Conservation (phyloP, 2,329 filamentous ascomycete species). For the Byssothecium circinans region DNA sequence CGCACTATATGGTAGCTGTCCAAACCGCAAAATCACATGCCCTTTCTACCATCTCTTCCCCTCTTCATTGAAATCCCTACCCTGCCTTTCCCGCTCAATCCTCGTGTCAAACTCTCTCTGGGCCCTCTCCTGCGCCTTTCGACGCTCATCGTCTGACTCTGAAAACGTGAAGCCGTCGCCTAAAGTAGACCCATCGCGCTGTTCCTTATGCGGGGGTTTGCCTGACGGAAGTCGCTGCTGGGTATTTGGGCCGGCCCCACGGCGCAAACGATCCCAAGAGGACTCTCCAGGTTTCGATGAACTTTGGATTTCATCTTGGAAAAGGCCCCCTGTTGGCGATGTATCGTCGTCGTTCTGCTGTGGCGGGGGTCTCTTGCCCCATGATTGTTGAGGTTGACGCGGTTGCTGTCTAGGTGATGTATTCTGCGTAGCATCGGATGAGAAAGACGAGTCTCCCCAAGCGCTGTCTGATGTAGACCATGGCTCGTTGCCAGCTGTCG, state of each 20-base stretch:
- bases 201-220: conserved; percentile 24
- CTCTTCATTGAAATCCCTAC: conserved; percentile 45
- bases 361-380: conserved; percentile 19
- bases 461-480: conserved; percentile 13
- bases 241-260: conserved; percentile 25
- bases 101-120: conserved; percentile 55
- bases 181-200: conserved; percentile 34
- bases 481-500: conserved; percentile 39
- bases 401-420: conserved; percentile 1
- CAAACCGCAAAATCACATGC: too few relatives aligned
- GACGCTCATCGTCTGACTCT: conserved; percentile 46
- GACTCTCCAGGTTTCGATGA: conserved; percentile 37
- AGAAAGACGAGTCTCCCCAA: conserved; percentile 24
- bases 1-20: too few relatives aligned
- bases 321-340: conserved; percentile 42
- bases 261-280: conserved; percentile 50
- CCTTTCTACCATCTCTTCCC: conserved; percentile 36
- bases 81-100: conserved; percentile 53
- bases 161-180: conserved; percentile 52
- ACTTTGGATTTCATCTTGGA: conserved; percentile 33
- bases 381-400: conserved; percentile 7
- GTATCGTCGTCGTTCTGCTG: conserved; percentile 38
- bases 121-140: conserved; percentile 48
- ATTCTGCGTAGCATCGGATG: conserved; percentile 27
- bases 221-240: conserved; percentile 18